Conservation (phyloP, 306 rosid genomes). For the Quercus rubra region DNA sequence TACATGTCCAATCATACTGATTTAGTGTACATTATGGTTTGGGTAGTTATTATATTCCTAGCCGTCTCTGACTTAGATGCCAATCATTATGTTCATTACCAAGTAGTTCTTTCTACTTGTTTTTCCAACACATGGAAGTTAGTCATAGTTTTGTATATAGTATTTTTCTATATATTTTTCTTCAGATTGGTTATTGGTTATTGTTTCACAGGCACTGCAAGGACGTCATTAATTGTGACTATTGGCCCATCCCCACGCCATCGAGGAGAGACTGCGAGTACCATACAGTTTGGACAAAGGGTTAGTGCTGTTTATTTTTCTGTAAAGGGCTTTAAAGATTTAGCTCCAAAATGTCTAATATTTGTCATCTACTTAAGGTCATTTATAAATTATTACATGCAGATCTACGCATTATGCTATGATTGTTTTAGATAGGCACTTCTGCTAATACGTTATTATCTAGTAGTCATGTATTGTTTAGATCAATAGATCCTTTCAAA, state of each 20-base stretch:
- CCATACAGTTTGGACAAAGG: slow-evolving; percentile 95
- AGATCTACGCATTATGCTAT: not conserved
- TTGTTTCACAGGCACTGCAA: slow-evolving; percentile 74
- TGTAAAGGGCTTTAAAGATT: not conserved
- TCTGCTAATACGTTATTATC: not conserved
- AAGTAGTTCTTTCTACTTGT: not conserved
- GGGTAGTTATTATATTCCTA: not conserved
- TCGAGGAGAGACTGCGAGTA: slow-evolving; percentile 97
- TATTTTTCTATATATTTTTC: not conserved
- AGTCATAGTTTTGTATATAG: not conserved
- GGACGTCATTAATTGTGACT: slow-evolving; percentile 95
- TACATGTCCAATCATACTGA: not conserved
- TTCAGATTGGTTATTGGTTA: slow-evolving; percentile 16
- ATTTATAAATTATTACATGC: not conserved
- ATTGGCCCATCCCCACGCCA: slow-evolving; percentile 99
- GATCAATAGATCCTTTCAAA: not conserved
- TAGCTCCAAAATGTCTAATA: not conserved
- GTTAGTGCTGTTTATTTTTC: slow-evolving; percentile 42
- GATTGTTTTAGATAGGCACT: not conserved
- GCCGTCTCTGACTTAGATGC: not conserved
- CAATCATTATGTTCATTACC: not conserved
- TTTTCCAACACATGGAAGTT: not conserved
- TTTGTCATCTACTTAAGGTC: not conserved
- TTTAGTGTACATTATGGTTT: not conserved
- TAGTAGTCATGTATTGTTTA: not conserved